These are phyloP conservation scores for Tetrahymena borealis DNA, from an alignment of 73 alveolate species.

Conservation along the genomic window DNA sequence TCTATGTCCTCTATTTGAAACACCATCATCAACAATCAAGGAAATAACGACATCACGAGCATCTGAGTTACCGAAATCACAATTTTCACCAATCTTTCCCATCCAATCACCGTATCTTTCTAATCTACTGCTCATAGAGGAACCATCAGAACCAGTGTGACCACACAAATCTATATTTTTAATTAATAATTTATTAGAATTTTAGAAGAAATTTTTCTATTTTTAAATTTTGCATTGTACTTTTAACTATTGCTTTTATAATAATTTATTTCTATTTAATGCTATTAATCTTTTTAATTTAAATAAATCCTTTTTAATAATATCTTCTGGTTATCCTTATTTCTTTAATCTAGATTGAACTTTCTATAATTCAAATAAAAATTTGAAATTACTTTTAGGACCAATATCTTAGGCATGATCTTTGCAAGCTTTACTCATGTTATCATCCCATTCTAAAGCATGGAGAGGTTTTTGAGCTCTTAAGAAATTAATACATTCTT, in stretches of 20 bases:
- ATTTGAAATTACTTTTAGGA: conserved; percentile 45
- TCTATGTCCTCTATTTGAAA: conserved; percentile 74
- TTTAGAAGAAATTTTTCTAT: background rate
- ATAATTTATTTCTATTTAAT: no score
- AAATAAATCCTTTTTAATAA: no score
- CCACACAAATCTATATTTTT: conserved; percentile 12
- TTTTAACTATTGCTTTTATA: no score
- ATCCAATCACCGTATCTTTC: conserved; percentile 46
- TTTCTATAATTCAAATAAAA: no score
- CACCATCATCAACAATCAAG: conserved; percentile 79
- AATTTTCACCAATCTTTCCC: conserved; percentile 57
- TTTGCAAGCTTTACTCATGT: conserved; percentile 49
- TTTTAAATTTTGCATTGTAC: no score
- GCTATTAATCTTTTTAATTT: no score
- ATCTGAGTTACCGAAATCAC: conserved; percentile 42
- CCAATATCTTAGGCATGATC: conserved; percentile 82
- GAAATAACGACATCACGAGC: conserved; percentile 51
- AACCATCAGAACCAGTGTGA: conserved; percentile 70
- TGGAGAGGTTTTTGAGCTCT: conserved; percentile 43
- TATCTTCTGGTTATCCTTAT: no score
- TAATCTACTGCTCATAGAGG: conserved; percentile 50
- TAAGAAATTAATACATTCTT: conserved; percentile 56
- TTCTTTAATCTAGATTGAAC: no score
- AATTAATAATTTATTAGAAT: background rate
- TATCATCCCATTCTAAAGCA: conserved; percentile 40